Percentiles rank a stretch among this genome's conserved stretches.
These are phyloP conservation scores for Cladosporium velox DNA, from an alignment of 2,329 filamentous ascomycete genomes.

Conservation along the genomic window DNA sequence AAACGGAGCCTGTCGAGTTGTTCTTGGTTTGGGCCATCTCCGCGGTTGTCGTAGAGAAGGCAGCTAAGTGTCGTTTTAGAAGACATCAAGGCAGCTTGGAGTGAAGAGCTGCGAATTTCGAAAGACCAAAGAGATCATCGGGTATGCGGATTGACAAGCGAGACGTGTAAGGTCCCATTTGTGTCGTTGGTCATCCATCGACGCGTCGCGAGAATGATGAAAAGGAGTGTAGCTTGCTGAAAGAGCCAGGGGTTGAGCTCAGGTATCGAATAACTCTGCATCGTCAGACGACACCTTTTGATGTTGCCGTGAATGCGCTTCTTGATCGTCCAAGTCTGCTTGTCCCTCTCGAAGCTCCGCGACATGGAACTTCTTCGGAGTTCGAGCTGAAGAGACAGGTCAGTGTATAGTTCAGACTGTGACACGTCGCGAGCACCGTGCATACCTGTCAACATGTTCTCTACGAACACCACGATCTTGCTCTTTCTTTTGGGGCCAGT, in stretches of 20 bases:
- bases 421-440: not conserved
- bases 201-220: not conserved
- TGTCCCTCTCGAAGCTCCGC: not conserved
- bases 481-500: not conserved
- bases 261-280: not conserved
- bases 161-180: not conserved
- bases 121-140: not conserved
- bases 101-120: not conserved
- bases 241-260: not conserved
- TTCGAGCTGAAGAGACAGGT: conserved; percentile 1
- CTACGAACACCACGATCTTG: not conserved
- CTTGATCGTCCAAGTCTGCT: not conserved
- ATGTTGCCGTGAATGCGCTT: not conserved
- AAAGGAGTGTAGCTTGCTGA: not conserved
- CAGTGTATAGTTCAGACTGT: not conserved
- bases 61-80: not conserved
- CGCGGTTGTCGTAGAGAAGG: not conserved
- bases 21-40: not conserved
- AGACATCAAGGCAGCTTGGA: not conserved
- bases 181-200: not conserved
- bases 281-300: not conserved
- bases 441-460: not conserved
- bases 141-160: not conserved
- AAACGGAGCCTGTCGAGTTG: not conserved
- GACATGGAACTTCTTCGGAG: not conserved